Evolutionary conservation across 805 yeast genomes (phyloP), one percentile per base, ranked within the genome.

Genomic region (Candida arabinofermentans): DNA sequence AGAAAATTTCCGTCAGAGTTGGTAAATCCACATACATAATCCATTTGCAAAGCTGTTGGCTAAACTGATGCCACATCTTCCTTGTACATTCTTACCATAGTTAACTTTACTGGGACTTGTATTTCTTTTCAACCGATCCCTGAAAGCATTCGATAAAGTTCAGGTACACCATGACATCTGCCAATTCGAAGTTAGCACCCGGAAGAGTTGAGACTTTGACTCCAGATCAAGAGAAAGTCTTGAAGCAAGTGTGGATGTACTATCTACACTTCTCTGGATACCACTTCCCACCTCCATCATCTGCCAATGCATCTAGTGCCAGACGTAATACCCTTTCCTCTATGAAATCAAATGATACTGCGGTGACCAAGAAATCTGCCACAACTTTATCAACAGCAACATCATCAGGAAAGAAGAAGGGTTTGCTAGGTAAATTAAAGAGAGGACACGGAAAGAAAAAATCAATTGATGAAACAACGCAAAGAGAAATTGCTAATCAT

Each of bases 211-310:
- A 65, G 42, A 67, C 73, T 2, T 57, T 79, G 24, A 69, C 75
- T 3, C 50, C 64, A 2, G 83, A 81, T 19, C 80, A 84, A 58
- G 90, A 84, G 54, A 53, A 72, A 38, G 70, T 72, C 16, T 63
- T 84, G 55, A 86, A 86, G 60, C 86, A 83, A 54, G 71, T 75
- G 4, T 86, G 90, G 89, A 79, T 83, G 37, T 72, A 79, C 52
- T 53, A 79, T 36, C 65, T 85, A 49, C 77, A 75, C 49, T 75
- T 68, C 44, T 71, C 81, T 71, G 88, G 86, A 4, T 68, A 73
- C 53, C 23, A 44, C 23, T 39, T 58, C 50, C 31, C 58, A 36
- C 39, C 44, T 14, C 34, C 49, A 8, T 27, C 39, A n/a, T 34
- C 50, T 24, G n/a, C n/a, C n/a, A n/a, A n/a, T n/a, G n/a, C n/a